phyloP scores from a whole-genome alignment of 139 green algal species.

The Coelastrella sp. region DNA sequence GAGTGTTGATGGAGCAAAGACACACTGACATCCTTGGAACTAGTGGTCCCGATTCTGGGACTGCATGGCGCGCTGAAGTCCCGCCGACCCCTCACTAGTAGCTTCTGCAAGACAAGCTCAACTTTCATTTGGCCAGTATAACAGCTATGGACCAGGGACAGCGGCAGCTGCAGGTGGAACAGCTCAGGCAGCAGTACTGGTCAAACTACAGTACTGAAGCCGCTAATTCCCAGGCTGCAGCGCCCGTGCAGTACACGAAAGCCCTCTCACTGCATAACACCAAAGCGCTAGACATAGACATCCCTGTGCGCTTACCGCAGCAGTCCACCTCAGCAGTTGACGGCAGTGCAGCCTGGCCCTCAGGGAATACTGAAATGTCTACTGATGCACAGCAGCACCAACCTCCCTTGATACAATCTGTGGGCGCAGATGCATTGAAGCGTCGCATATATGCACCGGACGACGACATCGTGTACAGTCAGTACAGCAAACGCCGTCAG shows the following conservation, averaged over 20 bases:
- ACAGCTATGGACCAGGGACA: slow-evolving; percentile 40
- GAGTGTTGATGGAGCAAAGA: too few relatives aligned
- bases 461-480: not conserved
- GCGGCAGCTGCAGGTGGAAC: not conserved
- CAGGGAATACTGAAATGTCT: too few relatives aligned
- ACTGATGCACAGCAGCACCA: not conserved
- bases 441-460: not conserved
- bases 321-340: not conserved
- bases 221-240: not conserved
- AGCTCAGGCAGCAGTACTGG: not conserved
- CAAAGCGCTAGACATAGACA: not conserved
- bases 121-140: not conserved
- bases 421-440: not conserved
- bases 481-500: not conserved
- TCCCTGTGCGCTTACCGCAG: not conserved
- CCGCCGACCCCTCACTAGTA: too few relatives aligned
- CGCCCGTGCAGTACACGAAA: not conserved
- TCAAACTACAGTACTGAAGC: not conserved
- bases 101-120: too few relatives aligned
- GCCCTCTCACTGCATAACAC: not conserved
- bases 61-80: too few relatives aligned
- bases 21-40: too few relatives aligned
- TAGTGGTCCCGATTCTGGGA: too few relatives aligned
- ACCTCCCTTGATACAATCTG: too few relatives aligned
- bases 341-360: too few relatives aligned